Evolutionary conservation across 2,329 filamentous ascomycete genomes (phyloP).

Genomic region (Colletotrichum horii): DNA sequence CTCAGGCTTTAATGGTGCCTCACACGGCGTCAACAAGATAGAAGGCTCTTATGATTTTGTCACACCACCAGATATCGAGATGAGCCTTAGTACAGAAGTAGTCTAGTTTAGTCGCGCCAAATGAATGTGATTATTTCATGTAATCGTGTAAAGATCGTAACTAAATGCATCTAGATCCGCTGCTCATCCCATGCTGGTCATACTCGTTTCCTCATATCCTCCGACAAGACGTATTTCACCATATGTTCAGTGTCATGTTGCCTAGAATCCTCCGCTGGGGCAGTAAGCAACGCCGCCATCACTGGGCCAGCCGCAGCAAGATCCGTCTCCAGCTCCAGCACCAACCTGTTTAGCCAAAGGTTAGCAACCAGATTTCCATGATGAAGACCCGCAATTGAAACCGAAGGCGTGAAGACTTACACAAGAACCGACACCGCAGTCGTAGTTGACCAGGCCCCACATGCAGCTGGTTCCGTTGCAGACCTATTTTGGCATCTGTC

Average conservation of each 20-base stretch:
- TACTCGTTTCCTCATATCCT: background rate
- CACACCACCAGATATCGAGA: background rate
- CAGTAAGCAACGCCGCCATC: background rate
- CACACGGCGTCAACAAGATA: background rate
- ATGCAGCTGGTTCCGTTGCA: background rate
- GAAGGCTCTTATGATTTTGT: background rate
- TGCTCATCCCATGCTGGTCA: background rate
- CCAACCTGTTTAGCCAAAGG: background rate
- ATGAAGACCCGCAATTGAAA: accelerated
- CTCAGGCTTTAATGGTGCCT: accelerated
- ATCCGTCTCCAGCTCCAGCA: background rate
- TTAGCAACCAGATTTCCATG: background rate
- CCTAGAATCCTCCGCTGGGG: background rate
- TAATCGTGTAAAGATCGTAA: background rate
- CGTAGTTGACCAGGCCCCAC: background rate
- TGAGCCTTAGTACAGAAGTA: background rate
- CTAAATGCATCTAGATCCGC: background rate
- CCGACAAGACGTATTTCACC: background rate
- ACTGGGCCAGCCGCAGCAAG: background rate
- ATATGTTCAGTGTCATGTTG: background rate
- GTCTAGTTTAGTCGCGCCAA: background rate
- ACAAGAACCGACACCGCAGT: background rate
- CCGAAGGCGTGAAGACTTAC: background rate
- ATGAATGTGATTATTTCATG: background rate
- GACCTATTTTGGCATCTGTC: background rate